Conservation (phyloP, 1,284 basidiomycete species). For the Lentinula novae-zelandiae region DNA sequence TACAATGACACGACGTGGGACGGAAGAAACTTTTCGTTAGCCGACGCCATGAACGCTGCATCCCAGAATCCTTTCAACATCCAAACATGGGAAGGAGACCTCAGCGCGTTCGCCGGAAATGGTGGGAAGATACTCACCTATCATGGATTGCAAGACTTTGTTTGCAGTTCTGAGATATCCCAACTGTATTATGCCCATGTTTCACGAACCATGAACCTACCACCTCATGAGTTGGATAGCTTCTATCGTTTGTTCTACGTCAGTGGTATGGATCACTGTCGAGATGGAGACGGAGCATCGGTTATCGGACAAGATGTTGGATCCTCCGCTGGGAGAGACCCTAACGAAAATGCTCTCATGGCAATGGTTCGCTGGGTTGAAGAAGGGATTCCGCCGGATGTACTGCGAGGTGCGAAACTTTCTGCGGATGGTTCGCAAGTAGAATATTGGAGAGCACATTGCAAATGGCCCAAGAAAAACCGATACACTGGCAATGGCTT, state of each 20-base stretch:
- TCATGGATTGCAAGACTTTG: constrained; percentile 18
- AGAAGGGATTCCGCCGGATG: constrained; percentile 10
- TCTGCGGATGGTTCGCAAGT: not conserved
- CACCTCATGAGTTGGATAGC: constrained; percentile 8
- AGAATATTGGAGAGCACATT: constrained; percentile 7
- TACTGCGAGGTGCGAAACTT: constrained; percentile 5
- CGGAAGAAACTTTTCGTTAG: constrained; percentile 3
- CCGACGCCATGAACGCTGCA: constrained; percentile 1
- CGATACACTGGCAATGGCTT: not conserved
- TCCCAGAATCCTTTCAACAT: constrained; percentile 17
- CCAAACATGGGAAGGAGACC: constrained; percentile 18
- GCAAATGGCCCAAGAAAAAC: constrained; percentile 9
- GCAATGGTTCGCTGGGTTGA: constrained; percentile 15
- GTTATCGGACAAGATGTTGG: constrained; percentile 12
- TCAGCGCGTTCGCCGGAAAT: constrained; percentile 17
- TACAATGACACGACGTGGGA: constrained; percentile 11
- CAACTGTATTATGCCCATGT: constrained; percentile 17
- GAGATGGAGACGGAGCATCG: constrained; percentile 15
- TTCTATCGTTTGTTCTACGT: constrained; percentile 19
- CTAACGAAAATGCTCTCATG: constrained; percentile 6
- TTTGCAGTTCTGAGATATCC: constrained; percentile 18
- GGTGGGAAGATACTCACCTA: constrained; percentile 21
- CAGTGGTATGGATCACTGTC: constrained; percentile 18
- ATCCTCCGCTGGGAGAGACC: not conserved
- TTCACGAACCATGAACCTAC: constrained; percentile 13